phyloP scores from a whole-genome alignment of 345 rosid species.

The Lepidium africanum region DNA sequence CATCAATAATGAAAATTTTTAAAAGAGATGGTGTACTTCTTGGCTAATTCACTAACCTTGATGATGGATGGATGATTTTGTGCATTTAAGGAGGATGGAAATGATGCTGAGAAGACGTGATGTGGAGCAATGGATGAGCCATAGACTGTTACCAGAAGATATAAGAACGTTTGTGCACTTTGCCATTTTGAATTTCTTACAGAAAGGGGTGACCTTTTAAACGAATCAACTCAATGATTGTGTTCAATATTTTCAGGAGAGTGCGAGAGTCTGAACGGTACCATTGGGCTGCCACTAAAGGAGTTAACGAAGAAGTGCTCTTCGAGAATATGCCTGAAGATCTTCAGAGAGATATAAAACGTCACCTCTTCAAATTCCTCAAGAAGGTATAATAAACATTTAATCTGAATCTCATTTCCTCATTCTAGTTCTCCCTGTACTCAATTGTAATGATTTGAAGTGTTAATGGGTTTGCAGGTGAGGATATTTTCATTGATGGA shows the following conservation, averaged over 20 bases:
- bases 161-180: conserved; percentile 38
- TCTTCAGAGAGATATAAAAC: conserved; percentile 66
- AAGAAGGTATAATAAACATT: conserved; percentile 35
- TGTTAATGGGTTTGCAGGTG: conserved; percentile 42
- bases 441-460: background rate
- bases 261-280: conserved; percentile 62
- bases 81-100: conserved; percentile 55
- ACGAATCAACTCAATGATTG: background rate
- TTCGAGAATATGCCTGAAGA: conserved; percentile 69
- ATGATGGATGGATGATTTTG: background rate
- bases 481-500: conserved; percentile 70
- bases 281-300: conserved; percentile 76
- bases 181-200: background rate
- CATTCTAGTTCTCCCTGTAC: background rate
- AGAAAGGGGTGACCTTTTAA: background rate
- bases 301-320: conserved; percentile 59
- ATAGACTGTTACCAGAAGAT: conserved; percentile 54
- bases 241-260: background rate
- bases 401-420: background rate
- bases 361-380: conserved; percentile 71
- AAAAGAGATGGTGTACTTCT: background rate
- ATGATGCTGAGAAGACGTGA: conserved; percentile 73
- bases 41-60: background rate
- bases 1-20: background rate
- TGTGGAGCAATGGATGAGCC: conserved; percentile 88